Conservation (phyloP, 2,329 filamentous ascomycete species). For the Ophiostoma ips region DNA sequence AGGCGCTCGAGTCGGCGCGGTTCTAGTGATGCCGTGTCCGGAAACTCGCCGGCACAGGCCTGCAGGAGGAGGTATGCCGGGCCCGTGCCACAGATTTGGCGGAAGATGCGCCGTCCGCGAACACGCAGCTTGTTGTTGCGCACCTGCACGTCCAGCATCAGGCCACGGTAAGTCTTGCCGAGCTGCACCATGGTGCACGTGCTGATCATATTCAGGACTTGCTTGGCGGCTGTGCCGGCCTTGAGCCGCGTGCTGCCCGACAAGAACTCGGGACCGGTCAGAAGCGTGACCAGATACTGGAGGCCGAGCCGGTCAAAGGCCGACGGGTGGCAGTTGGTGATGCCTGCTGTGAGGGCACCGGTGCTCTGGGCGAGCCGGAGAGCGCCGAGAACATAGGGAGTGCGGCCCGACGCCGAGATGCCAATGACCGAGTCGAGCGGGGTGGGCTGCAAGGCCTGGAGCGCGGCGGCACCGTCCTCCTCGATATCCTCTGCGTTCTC, state of each 20-base stretch:
- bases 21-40: too few species aligned
- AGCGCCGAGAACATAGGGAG: slow-evolving; percentile 27
- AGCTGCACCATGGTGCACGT: slow-evolving; percentile 28
- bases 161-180: slow-evolving; percentile 24
- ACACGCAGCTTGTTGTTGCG: slow-evolving; percentile 8
- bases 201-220: slow-evolving; percentile 30
- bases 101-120: slow-evolving; percentile 6
- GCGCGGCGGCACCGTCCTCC: not conserved
- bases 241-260: slow-evolving; percentile 32
- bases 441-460: not conserved
- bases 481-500: slow-evolving; percentile 18
- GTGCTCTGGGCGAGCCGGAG: slow-evolving; percentile 21
- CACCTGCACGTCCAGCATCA: slow-evolving; percentile 9
- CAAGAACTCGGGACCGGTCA: slow-evolving; percentile 28
- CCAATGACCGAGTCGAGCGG: slow-evolving; percentile 25
- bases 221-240: slow-evolving; percentile 30
- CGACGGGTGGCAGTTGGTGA: slow-evolving; percentile 25
- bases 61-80: slow-evolving; percentile 1
- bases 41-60: too few species aligned
- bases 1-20: not conserved
- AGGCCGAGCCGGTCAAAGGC: slow-evolving; percentile 12
- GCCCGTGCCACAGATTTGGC: slow-evolving; percentile 3
- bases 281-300: slow-evolving; percentile 21
- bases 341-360: slow-evolving; percentile 24
- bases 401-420: slow-evolving; percentile 29